These are phyloP conservation scores for Samsoniella hepiali DNA, from an alignment of 2,329 filamentous ascomycete genomes.

Conservation along the genomic window DNA sequence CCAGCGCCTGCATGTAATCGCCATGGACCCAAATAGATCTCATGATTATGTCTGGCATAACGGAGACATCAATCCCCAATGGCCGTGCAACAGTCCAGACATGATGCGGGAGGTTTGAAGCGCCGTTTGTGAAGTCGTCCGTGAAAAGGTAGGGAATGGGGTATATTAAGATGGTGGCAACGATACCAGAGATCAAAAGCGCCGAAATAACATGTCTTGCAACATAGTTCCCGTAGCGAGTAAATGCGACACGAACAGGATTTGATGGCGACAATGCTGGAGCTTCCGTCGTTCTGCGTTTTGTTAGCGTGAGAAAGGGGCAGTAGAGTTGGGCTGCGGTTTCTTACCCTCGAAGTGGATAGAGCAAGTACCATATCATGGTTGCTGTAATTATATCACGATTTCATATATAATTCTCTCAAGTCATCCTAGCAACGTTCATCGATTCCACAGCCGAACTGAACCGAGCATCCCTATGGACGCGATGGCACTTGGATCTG, in stretches of 20 bases:
- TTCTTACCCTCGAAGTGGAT: constrained; percentile 71
- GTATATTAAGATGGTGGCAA: constrained; percentile 68
- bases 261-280: constrained; percentile 62
- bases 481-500: not conserved
- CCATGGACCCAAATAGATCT: constrained; percentile 80
- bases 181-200: constrained; percentile 69
- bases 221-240: constrained; percentile 66
- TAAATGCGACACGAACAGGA: constrained; percentile 61
- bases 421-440: not conserved
- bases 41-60: constrained; percentile 70
- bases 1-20: constrained; percentile 73
- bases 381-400: not conserved
- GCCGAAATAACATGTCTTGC: constrained; percentile 71
- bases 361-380: constrained; percentile 77
- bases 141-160: constrained; percentile 73
- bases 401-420: not conserved
- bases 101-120: constrained; percentile 71
- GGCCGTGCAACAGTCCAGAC: constrained; percentile 75
- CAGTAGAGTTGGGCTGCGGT: constrained; percentile 2
- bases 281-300: constrained; percentile 66
- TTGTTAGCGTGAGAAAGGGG: constrained; percentile 18
- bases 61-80: constrained; percentile 48
- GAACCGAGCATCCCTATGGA: not conserved
- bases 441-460: not conserved
- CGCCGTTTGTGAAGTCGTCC: constrained; percentile 66